A percentile compares a stretch with the other conserved stretches of the same genome.
These are phyloP conservation scores for Tricholoma sp. DNA, from an alignment of 768 basidiomycete genomes.

Conservation along the genomic window DNA sequence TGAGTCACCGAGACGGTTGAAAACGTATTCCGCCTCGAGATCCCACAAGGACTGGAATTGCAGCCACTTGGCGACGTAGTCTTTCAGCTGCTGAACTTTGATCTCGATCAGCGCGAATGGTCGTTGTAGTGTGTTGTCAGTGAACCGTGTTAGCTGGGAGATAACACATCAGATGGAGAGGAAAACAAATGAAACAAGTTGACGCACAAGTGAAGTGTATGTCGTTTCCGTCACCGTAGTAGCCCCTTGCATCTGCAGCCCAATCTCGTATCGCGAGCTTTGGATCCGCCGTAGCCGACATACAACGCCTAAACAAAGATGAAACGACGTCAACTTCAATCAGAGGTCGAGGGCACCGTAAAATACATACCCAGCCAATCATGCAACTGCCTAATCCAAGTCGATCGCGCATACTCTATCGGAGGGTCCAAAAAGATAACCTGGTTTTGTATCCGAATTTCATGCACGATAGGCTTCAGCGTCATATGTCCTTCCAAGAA, in stretches of 20 bases:
- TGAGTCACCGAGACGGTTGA: constrained; percentile 91
- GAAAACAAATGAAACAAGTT: not conserved
- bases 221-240: constrained; percentile 62
- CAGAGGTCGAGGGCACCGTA: too few relatives aligned
- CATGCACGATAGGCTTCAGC: constrained; percentile 85
- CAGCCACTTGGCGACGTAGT: constrained; percentile 96
- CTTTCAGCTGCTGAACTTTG: constrained; percentile 81
- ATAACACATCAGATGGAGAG: not conserved
- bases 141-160: constrained; percentile 64
- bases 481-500: constrained; percentile 68
- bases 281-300: constrained; percentile 86
- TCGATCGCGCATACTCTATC: constrained; percentile 87
- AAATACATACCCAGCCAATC: constrained; percentile 68
- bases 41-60: constrained; percentile 99
- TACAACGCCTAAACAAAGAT: constrained; percentile 55
- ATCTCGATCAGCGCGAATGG: constrained; percentile 84
- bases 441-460: constrained; percentile 97
- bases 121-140: constrained; percentile 66
- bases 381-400: constrained; percentile 87
- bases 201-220: constrained; percentile 75
- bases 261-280: constrained; percentile 96
- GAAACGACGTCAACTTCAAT: not conserved
- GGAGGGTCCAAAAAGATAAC: constrained; percentile 98
- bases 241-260: constrained; percentile 80
- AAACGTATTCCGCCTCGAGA: constrained; percentile 94